A percentile compares a stretch with the other conserved stretches of the same genome.
These are phyloP conservation scores for Maudiozyma bulderi DNA, from an alignment of 805 yeast species.

Conservation along the genomic window DNA sequence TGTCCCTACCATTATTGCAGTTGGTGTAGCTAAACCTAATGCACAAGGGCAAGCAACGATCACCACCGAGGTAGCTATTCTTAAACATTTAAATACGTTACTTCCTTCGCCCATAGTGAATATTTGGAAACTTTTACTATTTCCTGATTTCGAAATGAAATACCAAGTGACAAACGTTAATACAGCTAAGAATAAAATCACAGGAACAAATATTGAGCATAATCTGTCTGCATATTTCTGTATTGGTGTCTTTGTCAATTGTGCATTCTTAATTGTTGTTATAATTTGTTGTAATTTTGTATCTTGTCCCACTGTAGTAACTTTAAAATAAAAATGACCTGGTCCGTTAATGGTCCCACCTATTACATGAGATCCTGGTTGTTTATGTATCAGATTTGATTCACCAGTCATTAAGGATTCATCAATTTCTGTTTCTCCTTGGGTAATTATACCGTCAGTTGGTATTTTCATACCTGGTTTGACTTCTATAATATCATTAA, in stretches of 20 bases:
- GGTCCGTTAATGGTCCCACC: conserved; percentile 90
- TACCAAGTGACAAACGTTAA: conserved; percentile 62
- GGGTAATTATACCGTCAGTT: conserved; percentile 75
- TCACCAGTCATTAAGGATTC: conserved; percentile 93
- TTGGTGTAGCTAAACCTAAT: conserved; percentile 92
- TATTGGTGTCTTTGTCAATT: conserved; percentile 78
- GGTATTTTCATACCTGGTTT: conserved; percentile 85
- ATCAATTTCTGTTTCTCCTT: conserved; percentile 76
- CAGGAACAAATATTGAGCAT: conserved; percentile 80
- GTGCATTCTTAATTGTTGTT: conserved; percentile 78
- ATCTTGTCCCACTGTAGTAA: conserved; percentile 64
- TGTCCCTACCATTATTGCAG: conserved; percentile 98
- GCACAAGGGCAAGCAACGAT: conserved; percentile 99
- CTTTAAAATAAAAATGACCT: conserved; percentile 58
- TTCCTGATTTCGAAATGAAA: conserved; percentile 9
- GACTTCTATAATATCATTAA: conserved; percentile 64
- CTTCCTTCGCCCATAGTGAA: not conserved
- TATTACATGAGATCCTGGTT: conserved; percentile 50
- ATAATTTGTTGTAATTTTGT: conserved; percentile 87
- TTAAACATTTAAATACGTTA: conserved; percentile 37
- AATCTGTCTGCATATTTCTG: conserved; percentile 80
- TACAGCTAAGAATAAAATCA: conserved; percentile 50
- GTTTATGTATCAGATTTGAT: conserved; percentile 62
- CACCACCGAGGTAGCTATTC: conserved; percentile 79
- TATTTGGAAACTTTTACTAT: not conserved